Conservation (phyloP, 1,284 basidiomycete species). For the Ceratobasidium sp. region DNA sequence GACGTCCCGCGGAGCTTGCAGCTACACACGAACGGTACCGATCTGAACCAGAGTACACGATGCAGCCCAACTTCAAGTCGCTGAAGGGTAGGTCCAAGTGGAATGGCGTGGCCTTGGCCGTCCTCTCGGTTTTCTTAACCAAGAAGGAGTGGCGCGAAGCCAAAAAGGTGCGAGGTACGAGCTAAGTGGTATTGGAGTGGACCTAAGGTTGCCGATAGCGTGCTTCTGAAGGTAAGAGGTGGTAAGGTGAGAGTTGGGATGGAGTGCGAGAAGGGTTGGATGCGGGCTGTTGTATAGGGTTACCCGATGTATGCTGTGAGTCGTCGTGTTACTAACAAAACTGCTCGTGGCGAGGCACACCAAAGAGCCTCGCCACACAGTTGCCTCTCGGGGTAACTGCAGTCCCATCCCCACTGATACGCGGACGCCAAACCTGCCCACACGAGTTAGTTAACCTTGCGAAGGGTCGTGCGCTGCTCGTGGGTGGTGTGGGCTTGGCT, state of each 20-base stretch:
- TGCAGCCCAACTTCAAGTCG: not conserved
- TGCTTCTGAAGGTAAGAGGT: not conserved
- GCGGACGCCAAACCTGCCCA: not conserved
- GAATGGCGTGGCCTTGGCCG: not conserved
- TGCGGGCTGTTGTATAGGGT: not conserved
- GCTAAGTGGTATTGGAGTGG: no score
- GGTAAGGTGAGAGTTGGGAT: not conserved
- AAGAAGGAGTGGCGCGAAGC: not conserved
- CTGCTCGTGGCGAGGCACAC: not conserved
- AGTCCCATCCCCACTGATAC: not conserved
- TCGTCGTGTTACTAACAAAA: not conserved
- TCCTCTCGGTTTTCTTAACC: not conserved
- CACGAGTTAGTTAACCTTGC: not conserved
- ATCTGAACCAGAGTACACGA: not conserved
- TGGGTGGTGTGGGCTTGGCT: not conserved
- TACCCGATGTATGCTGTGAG: not conserved
- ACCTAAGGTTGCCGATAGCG: not conserved
- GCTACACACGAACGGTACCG: not conserved
- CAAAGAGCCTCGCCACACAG: not conserved
- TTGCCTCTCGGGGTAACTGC: not conserved
- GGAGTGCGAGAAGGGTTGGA: not conserved
- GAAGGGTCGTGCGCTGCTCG: not conserved
- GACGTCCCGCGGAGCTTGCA: not conserved
- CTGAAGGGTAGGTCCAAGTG: not conserved
- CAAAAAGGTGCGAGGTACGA: not conserved